Evolutionary conservation across 2,329 filamentous ascomycete species (phyloP).

Genomic region (Trichoderma endophyticum): DNA sequence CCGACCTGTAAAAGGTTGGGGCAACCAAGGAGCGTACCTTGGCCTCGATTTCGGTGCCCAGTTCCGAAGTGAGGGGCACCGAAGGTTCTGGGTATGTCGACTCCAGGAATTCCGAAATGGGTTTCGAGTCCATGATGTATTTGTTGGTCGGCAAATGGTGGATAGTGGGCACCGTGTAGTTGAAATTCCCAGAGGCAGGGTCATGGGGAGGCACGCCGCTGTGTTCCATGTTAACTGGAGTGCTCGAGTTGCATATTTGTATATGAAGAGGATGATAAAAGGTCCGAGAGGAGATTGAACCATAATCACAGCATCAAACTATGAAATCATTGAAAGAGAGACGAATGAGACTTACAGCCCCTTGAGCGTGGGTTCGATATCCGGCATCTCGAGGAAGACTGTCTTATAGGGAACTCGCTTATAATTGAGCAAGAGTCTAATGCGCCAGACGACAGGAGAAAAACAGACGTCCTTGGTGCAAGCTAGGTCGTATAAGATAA

Average conservation of each 20-base stretch:
- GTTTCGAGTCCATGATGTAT: not conserved
- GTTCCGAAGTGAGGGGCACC: not conserved
- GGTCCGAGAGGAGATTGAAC: accelerated
- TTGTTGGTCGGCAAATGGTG: not conserved
- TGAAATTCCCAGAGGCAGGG: not conserved
- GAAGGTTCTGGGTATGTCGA: not conserved
- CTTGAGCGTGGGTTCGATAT: conserved; percentile 8
- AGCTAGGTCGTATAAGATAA: conserved; percentile 4
- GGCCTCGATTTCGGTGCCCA: not conserved
- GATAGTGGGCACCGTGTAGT: conserved; percentile 5
- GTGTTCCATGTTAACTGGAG: not conserved
- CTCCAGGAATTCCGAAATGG: conserved; percentile 1
- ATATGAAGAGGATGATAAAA: too few species aligned
- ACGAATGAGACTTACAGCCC: not conserved
- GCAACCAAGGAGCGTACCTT: not conserved
- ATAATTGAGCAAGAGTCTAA: conserved; percentile 8
- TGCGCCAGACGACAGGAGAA: conserved; percentile 7
- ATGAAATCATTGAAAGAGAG: not conserved
- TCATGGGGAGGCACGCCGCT: not conserved
- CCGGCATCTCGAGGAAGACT: conserved; percentile 7
- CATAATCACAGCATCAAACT: not conserved
- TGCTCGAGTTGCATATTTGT: not conserved
- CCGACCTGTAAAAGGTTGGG: not conserved
- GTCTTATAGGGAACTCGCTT: not conserved
- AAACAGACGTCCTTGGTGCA: conserved; percentile 1